Percentiles rank a stretch among this genome's conserved stretches.
Evolutionary conservation across 192 early-diverging fungal species (phyloP).

Genomic region (Backusella westeae): DNA sequence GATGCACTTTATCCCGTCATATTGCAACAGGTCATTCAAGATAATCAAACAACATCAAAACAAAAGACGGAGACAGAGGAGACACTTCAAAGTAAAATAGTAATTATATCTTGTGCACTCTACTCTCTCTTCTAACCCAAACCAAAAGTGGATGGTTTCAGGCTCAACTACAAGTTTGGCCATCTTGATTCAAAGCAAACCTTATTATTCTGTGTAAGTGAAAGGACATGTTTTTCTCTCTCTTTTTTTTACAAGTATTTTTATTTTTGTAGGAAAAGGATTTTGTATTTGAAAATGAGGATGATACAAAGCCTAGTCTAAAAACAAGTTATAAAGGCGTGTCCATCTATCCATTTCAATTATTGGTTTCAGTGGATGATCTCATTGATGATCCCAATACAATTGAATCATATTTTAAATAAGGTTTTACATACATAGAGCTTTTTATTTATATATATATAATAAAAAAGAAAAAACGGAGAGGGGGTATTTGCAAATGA

Average conservation of each 20-base stretch:
- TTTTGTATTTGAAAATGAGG: background rate
- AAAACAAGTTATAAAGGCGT: background rate
- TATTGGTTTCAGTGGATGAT: background rate
- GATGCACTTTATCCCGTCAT: background rate
- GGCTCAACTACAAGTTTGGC: background rate
- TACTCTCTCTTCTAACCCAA: background rate
- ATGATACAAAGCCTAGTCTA: background rate
- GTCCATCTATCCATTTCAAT: background rate
- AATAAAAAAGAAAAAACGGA: background rate
- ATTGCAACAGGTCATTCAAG: background rate
- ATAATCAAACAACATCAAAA: background rate
- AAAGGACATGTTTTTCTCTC: too few relatives aligned
- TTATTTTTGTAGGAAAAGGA: conserved; percentile 5
- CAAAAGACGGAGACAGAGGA: background rate
- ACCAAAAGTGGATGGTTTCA: background rate
- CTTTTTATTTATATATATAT: background rate
- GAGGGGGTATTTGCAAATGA: background rate
- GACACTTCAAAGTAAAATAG: background rate
- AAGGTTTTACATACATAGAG: too few relatives aligned
- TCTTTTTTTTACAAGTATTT: too few relatives aligned
- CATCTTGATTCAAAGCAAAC: background rate
- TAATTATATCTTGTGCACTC: background rate
- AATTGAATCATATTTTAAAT: conserved; percentile 8
- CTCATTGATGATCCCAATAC: background rate
- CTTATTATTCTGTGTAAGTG: background rate